Evolutionary conservation across 2,329 filamentous ascomycete genomes (phyloP).

Genomic region (Hymenoscyphus scutula): DNA sequence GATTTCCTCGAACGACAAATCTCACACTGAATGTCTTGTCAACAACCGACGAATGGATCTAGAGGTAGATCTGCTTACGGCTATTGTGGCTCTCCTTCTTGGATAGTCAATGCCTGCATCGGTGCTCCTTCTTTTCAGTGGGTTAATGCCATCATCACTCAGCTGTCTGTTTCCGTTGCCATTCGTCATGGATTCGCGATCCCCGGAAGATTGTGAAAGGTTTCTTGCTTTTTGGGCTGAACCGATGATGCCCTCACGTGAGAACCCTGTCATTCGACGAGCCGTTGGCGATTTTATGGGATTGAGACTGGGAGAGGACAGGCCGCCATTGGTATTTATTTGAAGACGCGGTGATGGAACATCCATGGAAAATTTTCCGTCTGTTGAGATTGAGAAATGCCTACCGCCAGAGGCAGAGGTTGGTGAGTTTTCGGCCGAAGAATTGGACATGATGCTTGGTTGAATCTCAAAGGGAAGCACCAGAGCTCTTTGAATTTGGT

Average conservation of each 20-base stretch:
- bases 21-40: constrained; percentile 58
- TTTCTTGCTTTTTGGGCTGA: constrained; percentile 54
- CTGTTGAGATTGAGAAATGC: constrained; percentile 33
- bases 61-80: constrained; percentile 46
- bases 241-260: constrained; percentile 53
- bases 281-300: constrained; percentile 51
- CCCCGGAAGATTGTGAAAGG: constrained; percentile 54
- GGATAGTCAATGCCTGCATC: constrained; percentile 63
- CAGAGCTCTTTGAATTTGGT: background rate
- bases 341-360: constrained; percentile 32
- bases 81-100: constrained; percentile 62
- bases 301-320: constrained; percentile 29
- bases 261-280: constrained; percentile 48
- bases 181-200: constrained; percentile 36
- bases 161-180: constrained; percentile 43
- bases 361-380: constrained; percentile 34
- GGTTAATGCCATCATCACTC: constrained; percentile 53
- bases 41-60: constrained; percentile 16
- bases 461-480: constrained; percentile 8
- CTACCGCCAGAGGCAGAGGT: constrained; percentile 28
- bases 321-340: constrained; percentile 23
- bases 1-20: constrained; percentile 79
- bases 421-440: constrained; percentile 34
- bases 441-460: constrained; percentile 32
- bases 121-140: constrained; percentile 60